phyloP scores from a whole-genome alignment of 1,139 yeast genomes.

The Suzukiozyma palmioleophila region DNA sequence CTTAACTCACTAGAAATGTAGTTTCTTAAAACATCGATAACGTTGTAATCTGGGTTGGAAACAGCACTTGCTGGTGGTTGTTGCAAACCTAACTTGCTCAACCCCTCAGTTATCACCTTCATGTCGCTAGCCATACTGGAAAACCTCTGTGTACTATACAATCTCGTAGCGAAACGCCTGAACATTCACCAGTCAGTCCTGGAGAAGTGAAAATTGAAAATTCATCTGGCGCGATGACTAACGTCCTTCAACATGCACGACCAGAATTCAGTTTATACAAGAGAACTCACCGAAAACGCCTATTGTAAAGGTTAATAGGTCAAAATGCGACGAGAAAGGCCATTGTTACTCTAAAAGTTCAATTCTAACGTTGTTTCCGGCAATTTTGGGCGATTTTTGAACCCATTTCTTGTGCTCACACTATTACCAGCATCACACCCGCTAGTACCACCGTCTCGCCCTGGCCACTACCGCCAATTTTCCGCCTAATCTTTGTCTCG shows the following conservation, averaged over 20 bases:
- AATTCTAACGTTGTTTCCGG: too few relatives aligned
- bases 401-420: too few relatives aligned
- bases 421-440: too few relatives aligned
- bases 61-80: conserved; percentile 20
- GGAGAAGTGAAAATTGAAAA: background rate
- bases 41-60: conserved; percentile 69
- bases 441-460: too few relatives aligned
- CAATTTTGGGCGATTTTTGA: too few relatives aligned
- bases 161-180: conserved; percentile 1
- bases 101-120: conserved; percentile 29
- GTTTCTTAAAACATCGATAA: conserved; percentile 81
- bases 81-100: conserved; percentile 33
- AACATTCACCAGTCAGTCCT: background rate
- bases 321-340: too few relatives aligned
- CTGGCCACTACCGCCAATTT: too few relatives aligned
- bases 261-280: background rate
- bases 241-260: background rate
- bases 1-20: conserved; percentile 79
- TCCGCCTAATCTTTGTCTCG: too few relatives aligned
- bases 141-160: background rate
- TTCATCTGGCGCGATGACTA: conserved; percentile 1
- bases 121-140: conserved; percentile 1
- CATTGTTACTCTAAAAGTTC: too few relatives aligned
- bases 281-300: too few relatives aligned
- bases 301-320: too few relatives aligned